These are phyloP conservation scores for Termitomyces sp. DNA, from an alignment of 768 basidiomycete genomes.

Conservation along the genomic window DNA sequence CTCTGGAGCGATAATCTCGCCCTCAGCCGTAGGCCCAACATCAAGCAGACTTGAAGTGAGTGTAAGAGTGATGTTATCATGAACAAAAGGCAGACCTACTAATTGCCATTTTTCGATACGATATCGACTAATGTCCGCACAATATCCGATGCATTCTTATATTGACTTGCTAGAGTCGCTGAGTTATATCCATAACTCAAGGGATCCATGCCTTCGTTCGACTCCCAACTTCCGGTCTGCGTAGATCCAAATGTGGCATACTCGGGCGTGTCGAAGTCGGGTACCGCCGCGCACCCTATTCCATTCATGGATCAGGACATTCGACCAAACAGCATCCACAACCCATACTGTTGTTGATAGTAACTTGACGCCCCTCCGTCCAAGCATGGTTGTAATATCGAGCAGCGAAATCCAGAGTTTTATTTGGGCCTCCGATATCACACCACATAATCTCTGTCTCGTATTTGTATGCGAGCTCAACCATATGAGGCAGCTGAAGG, in stretches of 20 bases:
- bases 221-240: constrained; percentile 49
- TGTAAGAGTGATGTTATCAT: background rate
- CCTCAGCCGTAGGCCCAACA: constrained; percentile 50
- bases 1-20: constrained; percentile 46
- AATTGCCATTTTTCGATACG: constrained; percentile 61
- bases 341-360: constrained; percentile 30
- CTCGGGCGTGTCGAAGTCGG: constrained; percentile 55
- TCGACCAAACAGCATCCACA: background rate
- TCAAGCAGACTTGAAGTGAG: constrained; percentile 38
- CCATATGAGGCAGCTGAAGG: constrained; percentile 46
- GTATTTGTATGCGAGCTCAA: constrained; percentile 39
- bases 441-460: constrained; percentile 60
- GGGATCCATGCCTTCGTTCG: constrained; percentile 54
- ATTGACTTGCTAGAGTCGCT: constrained; percentile 34
- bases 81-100: constrained; percentile 20
- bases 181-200: constrained; percentile 43
- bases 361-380: constrained; percentile 38
- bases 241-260: constrained; percentile 42
- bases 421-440: constrained; percentile 50
- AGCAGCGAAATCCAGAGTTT: constrained; percentile 37
- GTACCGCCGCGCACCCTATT: constrained; percentile 41
- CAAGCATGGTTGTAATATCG: constrained; percentile 39
- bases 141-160: constrained; percentile 45
- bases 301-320: background rate
- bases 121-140: constrained; percentile 50